Conservation (phyloP, 2,329 filamentous ascomycete species). For the Myriangium duriaei region DNA sequence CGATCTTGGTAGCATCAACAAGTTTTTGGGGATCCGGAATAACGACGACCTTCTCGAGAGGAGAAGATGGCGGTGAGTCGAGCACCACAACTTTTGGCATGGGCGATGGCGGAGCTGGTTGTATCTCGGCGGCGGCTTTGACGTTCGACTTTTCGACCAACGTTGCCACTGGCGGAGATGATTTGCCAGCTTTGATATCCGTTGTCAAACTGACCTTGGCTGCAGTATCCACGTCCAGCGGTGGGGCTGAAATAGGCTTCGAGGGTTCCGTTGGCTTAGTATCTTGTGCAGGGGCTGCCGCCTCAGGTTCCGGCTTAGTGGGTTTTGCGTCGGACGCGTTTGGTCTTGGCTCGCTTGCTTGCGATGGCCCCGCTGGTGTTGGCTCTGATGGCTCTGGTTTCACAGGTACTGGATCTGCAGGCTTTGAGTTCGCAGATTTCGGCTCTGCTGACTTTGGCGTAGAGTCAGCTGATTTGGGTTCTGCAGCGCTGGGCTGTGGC, state of each 20-base stretch:
- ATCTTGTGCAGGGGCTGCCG: no score
- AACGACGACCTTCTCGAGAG: no score
- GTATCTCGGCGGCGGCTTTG: not conserved
- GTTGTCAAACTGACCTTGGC: no score
- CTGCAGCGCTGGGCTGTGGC: not conserved
- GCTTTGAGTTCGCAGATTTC: not conserved
- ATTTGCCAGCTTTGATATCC: constrained; percentile 1
- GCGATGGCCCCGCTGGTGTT: no score
- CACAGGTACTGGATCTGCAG: not conserved
- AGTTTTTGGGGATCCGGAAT: constrained; percentile 3
- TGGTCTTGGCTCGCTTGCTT: no score
- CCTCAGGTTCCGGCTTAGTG: not conserved
- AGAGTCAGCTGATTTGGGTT: not conserved
- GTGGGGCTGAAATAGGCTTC: no score
- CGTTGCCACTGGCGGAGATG: constrained; percentile 1
- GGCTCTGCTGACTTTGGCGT: not conserved
- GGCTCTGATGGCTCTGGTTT: not conserved
- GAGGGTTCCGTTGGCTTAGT: no score
- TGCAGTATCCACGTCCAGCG: no score
- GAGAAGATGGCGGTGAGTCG: constrained; percentile 1
- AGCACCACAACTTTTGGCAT: constrained; percentile 5
- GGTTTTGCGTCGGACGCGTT: constrained; percentile 1
- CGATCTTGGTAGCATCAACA: not conserved
- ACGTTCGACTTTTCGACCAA: constrained; percentile 1
- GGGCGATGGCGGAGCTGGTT: not conserved